Conservation (phyloP, 805 yeast genomes). For the Pichia manshurica region DNA sequence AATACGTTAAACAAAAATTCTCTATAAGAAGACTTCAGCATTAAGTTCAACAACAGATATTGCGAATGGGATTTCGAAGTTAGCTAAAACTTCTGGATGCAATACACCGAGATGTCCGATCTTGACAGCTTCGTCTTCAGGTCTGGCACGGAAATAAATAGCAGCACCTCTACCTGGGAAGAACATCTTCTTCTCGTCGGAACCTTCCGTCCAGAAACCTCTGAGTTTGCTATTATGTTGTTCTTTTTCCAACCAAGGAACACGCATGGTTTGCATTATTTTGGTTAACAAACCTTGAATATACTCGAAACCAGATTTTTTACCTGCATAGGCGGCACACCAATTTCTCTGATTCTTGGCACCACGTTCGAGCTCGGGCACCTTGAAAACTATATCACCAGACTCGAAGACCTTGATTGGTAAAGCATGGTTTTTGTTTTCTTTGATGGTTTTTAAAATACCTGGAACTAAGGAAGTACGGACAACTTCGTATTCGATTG, state of each 20-base stretch:
- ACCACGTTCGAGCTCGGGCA: constrained; percentile 69
- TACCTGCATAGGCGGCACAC: constrained; percentile 92
- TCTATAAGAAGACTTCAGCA: constrained; percentile 78
- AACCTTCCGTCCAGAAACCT: constrained; percentile 85
- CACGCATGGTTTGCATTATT: constrained; percentile 92
- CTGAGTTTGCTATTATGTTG: constrained; percentile 46
- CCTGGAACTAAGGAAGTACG: constrained; percentile 95
- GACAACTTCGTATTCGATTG: constrained; percentile 94
- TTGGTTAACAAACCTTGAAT: constrained; percentile 94
- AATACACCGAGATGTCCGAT: constrained; percentile 90
- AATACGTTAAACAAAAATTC: background rate
- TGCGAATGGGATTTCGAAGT: constrained; percentile 89
- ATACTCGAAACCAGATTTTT: constrained; percentile 88
- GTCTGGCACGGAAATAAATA: constrained; percentile 63
- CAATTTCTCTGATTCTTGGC: constrained; percentile 91
- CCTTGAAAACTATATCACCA: constrained; percentile 90
- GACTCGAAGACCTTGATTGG: constrained; percentile 94
- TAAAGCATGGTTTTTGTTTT: constrained; percentile 90
- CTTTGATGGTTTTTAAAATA: constrained; percentile 87
- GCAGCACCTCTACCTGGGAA: constrained; percentile 98
- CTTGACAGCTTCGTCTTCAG: constrained; percentile 48
- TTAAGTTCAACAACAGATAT: constrained; percentile 88
- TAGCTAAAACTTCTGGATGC: constrained; percentile 87
- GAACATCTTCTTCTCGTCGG: constrained; percentile 58
- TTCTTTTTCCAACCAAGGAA: constrained; percentile 67